A percentile compares a stretch with the other conserved stretches of the same genome.
phyloP scores from a whole-genome alignment of 257 asterid genomes.

The Osmanthus fragrans region DNA sequence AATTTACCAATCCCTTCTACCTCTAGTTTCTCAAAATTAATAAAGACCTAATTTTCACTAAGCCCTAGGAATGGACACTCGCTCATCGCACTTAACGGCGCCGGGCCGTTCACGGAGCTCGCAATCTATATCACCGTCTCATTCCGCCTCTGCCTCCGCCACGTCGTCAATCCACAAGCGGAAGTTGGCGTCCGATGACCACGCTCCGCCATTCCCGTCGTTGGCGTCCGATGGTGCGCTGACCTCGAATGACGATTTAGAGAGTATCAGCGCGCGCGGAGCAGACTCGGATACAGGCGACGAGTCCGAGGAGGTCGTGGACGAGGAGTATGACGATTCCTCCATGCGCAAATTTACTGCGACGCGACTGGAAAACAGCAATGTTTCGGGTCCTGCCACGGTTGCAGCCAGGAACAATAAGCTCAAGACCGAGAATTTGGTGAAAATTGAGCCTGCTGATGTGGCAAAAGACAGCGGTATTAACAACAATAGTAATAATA shows the following conservation, averaged over 20 bases:
- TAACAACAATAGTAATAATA: slow-evolving; percentile 20
- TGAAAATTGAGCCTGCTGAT: slow-evolving; percentile 68
- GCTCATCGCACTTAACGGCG: slow-evolving; percentile 51
- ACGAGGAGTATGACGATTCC: slow-evolving; percentile 75
- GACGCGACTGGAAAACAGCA: slow-evolving; percentile 69
- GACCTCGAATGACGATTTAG: slow-evolving; percentile 92
- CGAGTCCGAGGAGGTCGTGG: slow-evolving; percentile 85
- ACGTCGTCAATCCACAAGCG: slow-evolving; percentile 91
- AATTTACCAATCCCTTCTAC: neutral
- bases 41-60: neutral
- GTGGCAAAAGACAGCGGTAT: slow-evolving; percentile 49
- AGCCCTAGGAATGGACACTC: slow-evolving; percentile 23
- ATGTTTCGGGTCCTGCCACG: slow-evolving; percentile 26
- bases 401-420: slow-evolving; percentile 60
- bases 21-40: neutral
- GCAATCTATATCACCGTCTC: slow-evolving; percentile 94
- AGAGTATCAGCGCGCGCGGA: slow-evolving; percentile 94
- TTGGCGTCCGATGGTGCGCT: slow-evolving; percentile 87
- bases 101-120: slow-evolving; percentile 95
- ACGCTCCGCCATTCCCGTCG: slow-evolving; percentile 81
- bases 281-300: slow-evolving; percentile 93
- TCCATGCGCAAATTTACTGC: slow-evolving; percentile 90
- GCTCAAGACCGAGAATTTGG: slow-evolving; percentile 66
- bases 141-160: slow-evolving; percentile 98
- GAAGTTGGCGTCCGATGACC: slow-evolving; percentile 74